Conservation (phyloP, 441 rosid genomes). For the Pelargonium citronellum region DNA sequence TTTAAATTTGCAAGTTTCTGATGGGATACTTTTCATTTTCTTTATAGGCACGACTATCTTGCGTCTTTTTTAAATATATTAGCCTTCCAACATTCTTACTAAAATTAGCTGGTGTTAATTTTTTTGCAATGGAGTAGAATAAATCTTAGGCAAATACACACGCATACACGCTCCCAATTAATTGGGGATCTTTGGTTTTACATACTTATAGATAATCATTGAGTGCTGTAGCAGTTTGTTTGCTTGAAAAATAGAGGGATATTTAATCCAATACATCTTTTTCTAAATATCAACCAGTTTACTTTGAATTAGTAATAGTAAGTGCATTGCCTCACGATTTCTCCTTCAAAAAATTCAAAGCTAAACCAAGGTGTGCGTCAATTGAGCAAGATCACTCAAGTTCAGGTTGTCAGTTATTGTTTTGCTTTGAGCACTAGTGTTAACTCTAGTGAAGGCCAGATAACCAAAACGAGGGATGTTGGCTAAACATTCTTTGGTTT, state of each 20-base stretch:
- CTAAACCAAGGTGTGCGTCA: neutral
- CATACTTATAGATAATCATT: neutral
- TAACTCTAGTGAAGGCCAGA: neutral
- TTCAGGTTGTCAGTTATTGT: neutral
- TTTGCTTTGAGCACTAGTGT: neutral
- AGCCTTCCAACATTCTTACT: too few relatives aligned
- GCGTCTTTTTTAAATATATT: too few relatives aligned
- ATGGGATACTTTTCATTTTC: too few relatives aligned
- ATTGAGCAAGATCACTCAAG: neutral
- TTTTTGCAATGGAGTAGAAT: too few relatives aligned
- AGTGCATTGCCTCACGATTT: neutral
- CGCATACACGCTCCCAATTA: neutral
- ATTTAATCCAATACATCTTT: neutral
- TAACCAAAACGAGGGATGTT: neutral
- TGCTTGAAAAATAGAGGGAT: neutral
- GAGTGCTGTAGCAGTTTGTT: neutral
- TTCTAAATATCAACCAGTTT: neutral
- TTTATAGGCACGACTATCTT: too few relatives aligned
- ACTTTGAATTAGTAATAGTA: neutral
- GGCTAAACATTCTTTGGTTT: neutral
- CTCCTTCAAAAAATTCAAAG: neutral
- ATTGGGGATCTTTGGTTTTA: neutral
- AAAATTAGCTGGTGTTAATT: too few relatives aligned
- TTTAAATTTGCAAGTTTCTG: too few relatives aligned
- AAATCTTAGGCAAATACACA: neutral